Evolutionary conservation across 2,329 filamentous ascomycete species (phyloP).

Genomic region (Talaromyces sp.): DNA sequence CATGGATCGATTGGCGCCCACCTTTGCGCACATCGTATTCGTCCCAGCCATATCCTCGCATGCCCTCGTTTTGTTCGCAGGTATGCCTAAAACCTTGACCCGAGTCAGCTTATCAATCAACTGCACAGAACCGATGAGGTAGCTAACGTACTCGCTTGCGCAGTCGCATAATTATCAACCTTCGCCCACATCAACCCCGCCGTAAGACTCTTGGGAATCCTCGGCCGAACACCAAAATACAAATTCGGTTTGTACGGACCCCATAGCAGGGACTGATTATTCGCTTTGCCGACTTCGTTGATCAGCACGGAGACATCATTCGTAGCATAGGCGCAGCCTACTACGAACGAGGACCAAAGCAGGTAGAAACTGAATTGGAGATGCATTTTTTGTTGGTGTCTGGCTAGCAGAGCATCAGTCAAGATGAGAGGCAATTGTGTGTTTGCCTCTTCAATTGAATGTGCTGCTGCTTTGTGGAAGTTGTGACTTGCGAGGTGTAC

Average conservation of each 20-base stretch:
- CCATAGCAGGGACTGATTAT: constrained; percentile 88
- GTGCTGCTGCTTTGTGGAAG: constrained; percentile 16
- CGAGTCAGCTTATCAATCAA: constrained; percentile 4
- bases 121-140: not conserved
- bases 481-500: not conserved
- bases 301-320: constrained; percentile 36
- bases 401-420: constrained; percentile 24
- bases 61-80: constrained; percentile 91
- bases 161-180: constrained; percentile 72
- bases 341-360: constrained; percentile 30
- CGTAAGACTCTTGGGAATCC: constrained; percentile 76
- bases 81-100: constrained; percentile 76
- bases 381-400: constrained; percentile 32
- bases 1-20: constrained; percentile 86
- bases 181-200: constrained; percentile 86
- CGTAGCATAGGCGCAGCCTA: constrained; percentile 31
- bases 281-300: constrained; percentile 47
- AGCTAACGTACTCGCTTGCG: constrained; percentile 67
- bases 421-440: constrained; percentile 9
- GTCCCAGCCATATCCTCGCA: constrained; percentile 96
- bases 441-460: constrained; percentile 24
- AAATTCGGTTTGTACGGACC: constrained; percentile 91
- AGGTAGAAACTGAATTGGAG: constrained; percentile 27
- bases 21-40: constrained; percentile 89
- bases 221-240: constrained; percentile 86